phyloP scores from a whole-genome alignment of 306 rosid species.

The Malus asiatica region DNA sequence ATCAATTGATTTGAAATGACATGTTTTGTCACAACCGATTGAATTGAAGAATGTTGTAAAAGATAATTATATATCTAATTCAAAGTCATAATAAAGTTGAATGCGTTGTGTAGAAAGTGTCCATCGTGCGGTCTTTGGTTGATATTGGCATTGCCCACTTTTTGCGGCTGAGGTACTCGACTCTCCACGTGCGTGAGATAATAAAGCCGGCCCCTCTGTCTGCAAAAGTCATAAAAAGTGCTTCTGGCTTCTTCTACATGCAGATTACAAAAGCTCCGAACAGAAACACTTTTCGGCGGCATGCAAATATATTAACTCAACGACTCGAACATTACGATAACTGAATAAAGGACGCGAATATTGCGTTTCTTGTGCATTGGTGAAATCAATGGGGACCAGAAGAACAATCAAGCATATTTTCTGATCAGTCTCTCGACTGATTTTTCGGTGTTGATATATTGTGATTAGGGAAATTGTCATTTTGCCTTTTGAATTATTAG shows the following conservation, averaged over 20 bases:
- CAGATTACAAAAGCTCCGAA: neutral
- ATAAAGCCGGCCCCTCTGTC: neutral
- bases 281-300: neutral
- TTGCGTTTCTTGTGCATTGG: neutral
- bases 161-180: neutral
- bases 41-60: neutral
- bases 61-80: neutral
- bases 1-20: neutral
- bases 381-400: too few relatives aligned
- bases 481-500: too few relatives aligned
- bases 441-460: too few relatives aligned
- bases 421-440: too few relatives aligned
- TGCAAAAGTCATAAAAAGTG: neutral
- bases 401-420: too few relatives aligned
- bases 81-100: neutral
- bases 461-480: too few relatives aligned
- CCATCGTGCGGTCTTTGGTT: neutral
- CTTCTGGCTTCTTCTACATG: neutral
- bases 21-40: neutral
- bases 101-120: neutral
- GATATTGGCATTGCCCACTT: neutral
- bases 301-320: neutral
- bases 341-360: neutral
- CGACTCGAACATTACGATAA: neutral
- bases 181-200: neutral